phyloP scores from a whole-genome alignment of 805 yeast species.

The Spathaspora gorwiae region DNA sequence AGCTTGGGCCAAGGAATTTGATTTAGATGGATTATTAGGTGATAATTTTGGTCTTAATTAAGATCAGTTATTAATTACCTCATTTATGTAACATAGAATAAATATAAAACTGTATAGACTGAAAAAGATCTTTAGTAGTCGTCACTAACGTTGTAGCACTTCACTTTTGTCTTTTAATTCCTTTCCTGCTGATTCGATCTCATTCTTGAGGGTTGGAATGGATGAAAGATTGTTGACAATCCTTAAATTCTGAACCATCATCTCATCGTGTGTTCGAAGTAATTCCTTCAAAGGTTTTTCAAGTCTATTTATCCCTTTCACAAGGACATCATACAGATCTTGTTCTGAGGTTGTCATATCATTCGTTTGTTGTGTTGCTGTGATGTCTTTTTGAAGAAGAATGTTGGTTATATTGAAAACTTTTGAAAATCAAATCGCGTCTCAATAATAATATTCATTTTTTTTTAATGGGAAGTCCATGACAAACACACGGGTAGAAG shows the following conservation, averaged over 20 bases:
- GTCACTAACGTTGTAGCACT: too few species aligned
- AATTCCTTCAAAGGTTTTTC: conserved; percentile 22
- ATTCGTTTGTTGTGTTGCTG: too few species aligned
- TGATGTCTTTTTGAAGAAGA: too few species aligned
- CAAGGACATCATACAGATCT: conserved; percentile 24
- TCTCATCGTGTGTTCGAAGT: conserved; percentile 24
- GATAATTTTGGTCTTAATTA: conserved; percentile 35
- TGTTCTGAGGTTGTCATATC: not conserved
- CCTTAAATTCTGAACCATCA: conserved; percentile 23
- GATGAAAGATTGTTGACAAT: conserved; percentile 20
- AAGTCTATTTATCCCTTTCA: conserved; percentile 18
- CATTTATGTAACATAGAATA: too few species aligned
- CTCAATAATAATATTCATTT: too few species aligned
- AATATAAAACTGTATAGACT: too few species aligned
- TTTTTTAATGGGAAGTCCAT: too few species aligned
- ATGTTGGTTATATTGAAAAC: too few species aligned
- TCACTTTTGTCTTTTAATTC: too few species aligned
- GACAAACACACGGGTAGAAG: too few species aligned
- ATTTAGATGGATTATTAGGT: conserved; percentile 73
- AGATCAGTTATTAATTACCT: not conserved
- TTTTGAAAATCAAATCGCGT: too few species aligned
- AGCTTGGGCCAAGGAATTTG: conserved; percentile 92
- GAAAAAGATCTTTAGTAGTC: too few species aligned
- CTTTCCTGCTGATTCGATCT: not conserved
- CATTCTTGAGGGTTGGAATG: not conserved